Evolutionary conservation across 495 filamentous ascomycete genomes (phyloP).

Genomic region (Parmelia sp.): DNA sequence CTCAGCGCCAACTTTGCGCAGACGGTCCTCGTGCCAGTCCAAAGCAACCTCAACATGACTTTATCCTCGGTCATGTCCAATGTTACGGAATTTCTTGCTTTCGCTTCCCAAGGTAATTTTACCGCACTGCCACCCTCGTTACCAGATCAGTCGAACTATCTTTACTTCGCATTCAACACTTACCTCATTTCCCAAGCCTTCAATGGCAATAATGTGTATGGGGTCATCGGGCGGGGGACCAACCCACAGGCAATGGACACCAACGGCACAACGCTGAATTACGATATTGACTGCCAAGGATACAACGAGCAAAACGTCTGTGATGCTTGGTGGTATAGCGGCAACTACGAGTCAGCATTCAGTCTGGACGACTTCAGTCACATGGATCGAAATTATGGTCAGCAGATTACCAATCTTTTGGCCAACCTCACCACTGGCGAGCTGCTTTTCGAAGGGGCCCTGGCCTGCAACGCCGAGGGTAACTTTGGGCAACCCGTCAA

Average conservation of each 20-base stretch:
- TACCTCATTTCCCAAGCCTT: constrained; percentile 15
- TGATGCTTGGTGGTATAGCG: constrained; percentile 20
- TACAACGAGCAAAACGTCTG: constrained; percentile 15
- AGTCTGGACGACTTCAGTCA: constrained; percentile 11
- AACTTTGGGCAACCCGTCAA: constrained; percentile 13
- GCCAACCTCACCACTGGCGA: constrained; percentile 14
- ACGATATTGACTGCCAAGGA: constrained; percentile 5
- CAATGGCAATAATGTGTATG: constrained; percentile 8
- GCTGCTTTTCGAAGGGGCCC: constrained; percentile 14
- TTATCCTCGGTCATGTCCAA: constrained; percentile 12
- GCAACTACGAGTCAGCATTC: constrained; percentile 15
- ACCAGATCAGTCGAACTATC: constrained; percentile 3
- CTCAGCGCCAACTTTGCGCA: constrained; percentile 12
- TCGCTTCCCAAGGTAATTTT: constrained; percentile 16
- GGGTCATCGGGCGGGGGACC: constrained; percentile 12
- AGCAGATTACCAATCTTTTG: constrained; percentile 2
- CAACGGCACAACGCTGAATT: constrained; percentile 9
- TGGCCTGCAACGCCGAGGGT: constrained; percentile 13
- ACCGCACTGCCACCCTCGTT: background rate
- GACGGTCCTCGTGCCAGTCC: constrained; percentile 2
- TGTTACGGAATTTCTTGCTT: constrained; percentile 17
- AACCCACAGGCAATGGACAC: constrained; percentile 10
- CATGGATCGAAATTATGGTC: constrained; percentile 13
- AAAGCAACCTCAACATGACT: constrained; percentile 14
- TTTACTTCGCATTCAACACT: constrained; percentile 19